Percentiles rank a stretch among this genome's conserved stretches.
These are phyloP conservation scores for Jimgerdemannia lactiflua DNA, from an alignment of 192 early-diverging fungal genomes.

Conservation along the genomic window DNA sequence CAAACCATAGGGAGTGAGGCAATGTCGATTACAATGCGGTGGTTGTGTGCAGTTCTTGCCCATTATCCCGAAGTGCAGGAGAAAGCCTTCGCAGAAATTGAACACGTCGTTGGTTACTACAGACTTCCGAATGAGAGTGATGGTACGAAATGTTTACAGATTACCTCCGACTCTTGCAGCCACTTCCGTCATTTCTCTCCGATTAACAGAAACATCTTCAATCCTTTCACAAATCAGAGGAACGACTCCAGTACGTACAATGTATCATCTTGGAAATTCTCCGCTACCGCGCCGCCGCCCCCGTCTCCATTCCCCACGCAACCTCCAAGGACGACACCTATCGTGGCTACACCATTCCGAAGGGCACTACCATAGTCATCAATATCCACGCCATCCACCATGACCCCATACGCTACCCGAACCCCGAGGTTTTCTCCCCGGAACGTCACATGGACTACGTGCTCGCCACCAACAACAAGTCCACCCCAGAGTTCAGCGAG, in stretches of 20 bases:
- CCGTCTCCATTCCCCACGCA: slow-evolving; percentile 30
- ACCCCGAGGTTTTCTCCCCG: slow-evolving; percentile 48
- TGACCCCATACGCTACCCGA: slow-evolving; percentile 31
- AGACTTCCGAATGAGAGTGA: slow-evolving; percentile 18
- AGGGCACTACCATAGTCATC: slow-evolving; percentile 46
- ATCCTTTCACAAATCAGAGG: slow-evolving; percentile 13
- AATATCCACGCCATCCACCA: slow-evolving; percentile 54
- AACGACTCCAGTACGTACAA: slow-evolving; percentile 22
- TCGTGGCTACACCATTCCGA: slow-evolving; percentile 46
- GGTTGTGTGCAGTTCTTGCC: slow-evolving; percentile 24
- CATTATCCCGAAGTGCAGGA: slow-evolving; percentile 33
- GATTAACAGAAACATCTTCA: slow-evolving; percentile 18
- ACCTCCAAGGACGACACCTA: slow-evolving; percentile 28
- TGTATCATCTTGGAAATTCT: slow-evolving; percentile 34
- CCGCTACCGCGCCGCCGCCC: slow-evolving; percentile 22
- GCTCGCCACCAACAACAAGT: background rate
- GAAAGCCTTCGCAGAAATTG: slow-evolving; percentile 24
- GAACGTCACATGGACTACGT: slow-evolving; percentile 38
- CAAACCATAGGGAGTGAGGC: slow-evolving; percentile 24
- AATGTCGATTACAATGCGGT: slow-evolving; percentile 25
- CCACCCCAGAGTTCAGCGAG: slow-evolving; percentile 2
- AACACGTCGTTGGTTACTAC: slow-evolving; percentile 16
- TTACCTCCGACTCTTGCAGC: no score
- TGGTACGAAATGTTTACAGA: slow-evolving; percentile 6
- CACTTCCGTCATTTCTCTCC: no score